Base-by-base conservation (phyloP, 2,329 filamentous ascomycete species). In the Stagonosporopsis chrysanthemi region DNA sequence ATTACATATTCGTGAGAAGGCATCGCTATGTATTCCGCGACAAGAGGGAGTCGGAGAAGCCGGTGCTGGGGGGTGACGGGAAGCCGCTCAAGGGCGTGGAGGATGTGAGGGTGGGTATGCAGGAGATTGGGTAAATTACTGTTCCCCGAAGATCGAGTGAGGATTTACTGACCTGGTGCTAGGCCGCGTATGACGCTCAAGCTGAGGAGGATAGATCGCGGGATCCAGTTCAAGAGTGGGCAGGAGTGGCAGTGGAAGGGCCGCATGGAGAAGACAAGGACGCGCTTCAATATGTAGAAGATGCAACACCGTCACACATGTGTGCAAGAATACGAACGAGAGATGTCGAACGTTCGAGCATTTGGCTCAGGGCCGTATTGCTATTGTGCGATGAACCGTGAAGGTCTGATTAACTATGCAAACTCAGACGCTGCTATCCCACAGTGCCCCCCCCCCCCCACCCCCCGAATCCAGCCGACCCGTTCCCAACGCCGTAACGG, bases 181-280 rank as follows among this genome's bases (percentile, higher is more conserved):
- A 69, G 67, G 7, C 68, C 69, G 6, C 82, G 88, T 68, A 83
- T 95, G 80, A 94, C 90, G 2, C 78, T 98, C 63, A 98, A 98
- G 81, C 79, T 99, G 70, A 86, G 93, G 66, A 87, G 95, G 69
- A 88, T 98, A 40, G 94, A 98, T 75, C 93, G 92, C 78, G 94
- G 93, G 0, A 90, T 99, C 64, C 91, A 82, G 81, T 87, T 76
- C 81, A 89, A 77, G 43, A 88, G 86, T 76, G 91, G 92, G 35
- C 86, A 92, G 66, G 91, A 96, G 73, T 98, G 95, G 94, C 87
- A 97, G 75, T 99, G 95, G 95, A 96, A 96, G 80, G 90, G 90
- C 11, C 88, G 88, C 74, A 96, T 95, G 89, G 95, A 99, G 81
- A 97, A 97, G 82, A 83, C 90, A 72, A 84, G 95, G 70, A 98